phyloP scores from a whole-genome alignment of 2,329 filamentous ascomycete species.

The Phoma sp. region DNA sequence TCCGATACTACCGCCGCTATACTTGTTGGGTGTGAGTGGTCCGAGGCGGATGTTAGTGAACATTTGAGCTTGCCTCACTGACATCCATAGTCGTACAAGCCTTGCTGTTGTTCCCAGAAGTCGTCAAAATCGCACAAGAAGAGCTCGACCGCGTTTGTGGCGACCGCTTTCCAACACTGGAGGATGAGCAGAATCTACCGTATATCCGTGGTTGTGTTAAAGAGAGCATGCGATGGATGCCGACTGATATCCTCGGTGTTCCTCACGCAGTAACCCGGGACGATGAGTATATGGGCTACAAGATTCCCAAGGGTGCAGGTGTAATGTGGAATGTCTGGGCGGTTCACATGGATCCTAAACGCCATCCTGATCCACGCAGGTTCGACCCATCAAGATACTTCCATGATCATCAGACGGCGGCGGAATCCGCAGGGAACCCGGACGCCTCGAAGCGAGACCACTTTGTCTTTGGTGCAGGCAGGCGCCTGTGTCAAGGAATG shows the following conservation, averaged over 20 bases:
- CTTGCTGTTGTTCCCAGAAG: slow-evolving; percentile 33
- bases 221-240: slow-evolving; percentile 42
- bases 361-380: slow-evolving; percentile 49
- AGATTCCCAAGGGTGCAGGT: slow-evolving; percentile 47
- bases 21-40: slow-evolving; percentile 27
- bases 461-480: slow-evolving; percentile 48
- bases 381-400: slow-evolving; percentile 55
- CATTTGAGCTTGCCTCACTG: background rate
- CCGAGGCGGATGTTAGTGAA: background rate
- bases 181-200: slow-evolving; percentile 32
- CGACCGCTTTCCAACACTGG: slow-evolving; percentile 36
- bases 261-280: slow-evolving; percentile 36
- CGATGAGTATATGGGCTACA: slow-evolving; percentile 42
- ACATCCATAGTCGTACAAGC: slow-evolving; percentile 30
- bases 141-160: slow-evolving; percentile 41
- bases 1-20: slow-evolving; percentile 37
- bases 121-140: slow-evolving; percentile 27
- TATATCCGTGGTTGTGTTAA: slow-evolving; percentile 40
- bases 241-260: slow-evolving; percentile 29
- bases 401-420: slow-evolving; percentile 33
- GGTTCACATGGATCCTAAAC: slow-evolving; percentile 47
- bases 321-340: slow-evolving; percentile 47
- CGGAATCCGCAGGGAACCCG: slow-evolving; percentile 42
- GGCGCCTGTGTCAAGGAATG: slow-evolving; percentile 48
- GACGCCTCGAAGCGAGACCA: slow-evolving; percentile 41